These are phyloP conservation scores for Hypoxylon subgilvum DNA, from an alignment of 495 filamentous ascomycete species.

Conservation along the genomic window DNA sequence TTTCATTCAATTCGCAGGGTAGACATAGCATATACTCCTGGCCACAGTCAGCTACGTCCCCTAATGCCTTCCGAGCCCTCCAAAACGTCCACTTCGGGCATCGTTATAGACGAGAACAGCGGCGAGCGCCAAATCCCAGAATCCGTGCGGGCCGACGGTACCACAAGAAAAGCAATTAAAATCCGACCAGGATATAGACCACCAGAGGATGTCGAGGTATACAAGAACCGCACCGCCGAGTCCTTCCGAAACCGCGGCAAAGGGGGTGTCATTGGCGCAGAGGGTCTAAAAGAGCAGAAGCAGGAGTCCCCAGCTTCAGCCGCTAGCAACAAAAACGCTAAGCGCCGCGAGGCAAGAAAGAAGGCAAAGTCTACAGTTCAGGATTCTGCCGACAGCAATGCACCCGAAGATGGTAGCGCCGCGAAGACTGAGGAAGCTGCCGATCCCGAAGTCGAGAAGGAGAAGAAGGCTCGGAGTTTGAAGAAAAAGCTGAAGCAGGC, in stretches of 20 bases:
- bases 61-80: conserved; percentile 59
- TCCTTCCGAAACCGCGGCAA: conserved; percentile 81
- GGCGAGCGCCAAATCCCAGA: conserved; percentile 90
- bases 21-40: too few species aligned
- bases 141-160: conserved; percentile 84
- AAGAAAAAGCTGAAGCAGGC: conserved; percentile 96
- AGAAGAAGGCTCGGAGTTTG: conserved; percentile 91
- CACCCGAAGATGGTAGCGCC: conserved; percentile 37
- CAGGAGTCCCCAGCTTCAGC: conserved; percentile 50
- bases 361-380: conserved; percentile 71
- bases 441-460: conserved; percentile 77
- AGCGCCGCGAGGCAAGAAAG: conserved; percentile 85
- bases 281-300: conserved; percentile 63
- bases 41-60: too few species aligned
- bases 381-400: conserved; percentile 41
- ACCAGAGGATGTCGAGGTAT: conserved; percentile 94
- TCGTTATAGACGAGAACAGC: conserved; percentile 69
- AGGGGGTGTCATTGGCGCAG: conserved; percentile 79
- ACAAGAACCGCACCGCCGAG: conserved; percentile 90
- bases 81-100: conserved; percentile 68
- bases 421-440: conserved; percentile 48
- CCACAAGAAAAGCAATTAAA: conserved; percentile 86
- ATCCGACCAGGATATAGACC: conserved; percentile 92
- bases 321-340: conserved; percentile 88
- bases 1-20: too few species aligned